phyloP scores from a whole-genome alignment of 805 yeast species.

The Pichia kluyveri region DNA sequence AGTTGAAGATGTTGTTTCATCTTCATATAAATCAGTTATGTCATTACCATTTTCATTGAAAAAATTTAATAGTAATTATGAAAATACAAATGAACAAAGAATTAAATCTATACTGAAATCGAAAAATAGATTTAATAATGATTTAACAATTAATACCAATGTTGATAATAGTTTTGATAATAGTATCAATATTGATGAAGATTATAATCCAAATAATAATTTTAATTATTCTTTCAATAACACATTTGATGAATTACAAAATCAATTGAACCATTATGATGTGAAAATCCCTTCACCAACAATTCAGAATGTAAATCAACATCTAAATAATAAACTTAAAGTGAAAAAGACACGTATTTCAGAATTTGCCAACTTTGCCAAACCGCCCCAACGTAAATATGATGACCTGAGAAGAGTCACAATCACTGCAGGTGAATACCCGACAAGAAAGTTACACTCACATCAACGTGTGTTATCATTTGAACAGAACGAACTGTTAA shows the following conservation, averaged over 20 bases:
- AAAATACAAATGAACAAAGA: background rate
- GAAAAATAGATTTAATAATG: background rate
- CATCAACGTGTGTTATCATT: conserved; percentile 34
- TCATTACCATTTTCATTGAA: conserved; percentile 1
- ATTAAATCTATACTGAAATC: background rate
- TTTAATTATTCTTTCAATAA: conserved; percentile 25
- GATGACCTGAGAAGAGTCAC: background rate
- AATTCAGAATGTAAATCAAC: background rate
- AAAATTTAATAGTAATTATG: background rate
- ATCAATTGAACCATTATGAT: conserved; percentile 15
- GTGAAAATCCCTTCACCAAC: background rate
- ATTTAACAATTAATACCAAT: background rate
- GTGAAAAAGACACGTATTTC: background rate
- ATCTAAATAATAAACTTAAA: background rate
- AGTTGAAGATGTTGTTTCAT: background rate
- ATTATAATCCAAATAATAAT: conserved; percentile 24
- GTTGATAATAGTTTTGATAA: background rate
- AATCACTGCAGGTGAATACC: background rate
- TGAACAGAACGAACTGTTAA: conserved; percentile 44
- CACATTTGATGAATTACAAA: conserved; percentile 26
- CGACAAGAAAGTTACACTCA: background rate
- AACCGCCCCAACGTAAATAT: background rate
- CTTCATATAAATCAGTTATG: conserved; percentile 5
- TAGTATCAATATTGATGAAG: conserved; percentile 15
- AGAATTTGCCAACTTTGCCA: background rate